Conservation (phyloP, 768 basidiomycete species). For the Pisolithus microcarpus region DNA sequence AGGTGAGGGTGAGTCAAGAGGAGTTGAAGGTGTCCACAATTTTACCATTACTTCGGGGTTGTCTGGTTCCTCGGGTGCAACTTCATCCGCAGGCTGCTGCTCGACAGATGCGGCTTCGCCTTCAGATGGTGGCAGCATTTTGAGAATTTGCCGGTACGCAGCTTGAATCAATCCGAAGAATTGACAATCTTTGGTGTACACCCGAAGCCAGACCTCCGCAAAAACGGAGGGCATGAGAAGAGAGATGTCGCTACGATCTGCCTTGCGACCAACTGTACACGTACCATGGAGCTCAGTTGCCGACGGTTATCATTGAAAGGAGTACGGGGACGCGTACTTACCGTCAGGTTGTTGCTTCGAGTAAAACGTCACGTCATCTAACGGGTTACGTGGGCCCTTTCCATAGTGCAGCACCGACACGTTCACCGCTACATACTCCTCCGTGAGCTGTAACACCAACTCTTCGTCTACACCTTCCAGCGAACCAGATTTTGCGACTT, state of each 20-base stretch:
- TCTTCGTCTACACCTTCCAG: slow-evolving; percentile 20
- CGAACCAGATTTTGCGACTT: slow-evolving; percentile 28
- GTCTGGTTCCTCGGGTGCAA: slow-evolving; percentile 2
- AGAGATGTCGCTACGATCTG: slow-evolving; percentile 54
- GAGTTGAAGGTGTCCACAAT: slow-evolving; percentile 28
- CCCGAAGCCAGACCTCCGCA: slow-evolving; percentile 59
- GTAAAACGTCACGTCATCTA: slow-evolving; percentile 67
- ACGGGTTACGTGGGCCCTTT: slow-evolving; percentile 61
- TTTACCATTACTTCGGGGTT: slow-evolving; percentile 2
- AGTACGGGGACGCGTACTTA: slow-evolving; percentile 24
- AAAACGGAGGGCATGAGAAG: slow-evolving; percentile 57
- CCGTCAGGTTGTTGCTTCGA: slow-evolving; percentile 55
- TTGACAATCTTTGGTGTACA: slow-evolving; percentile 58
- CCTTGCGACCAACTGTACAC: slow-evolving; percentile 35
- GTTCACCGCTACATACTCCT: slow-evolving; percentile 57
- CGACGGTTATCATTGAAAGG: background rate
- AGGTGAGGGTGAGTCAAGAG: slow-evolving; percentile 28
- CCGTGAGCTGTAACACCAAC: slow-evolving; percentile 30
- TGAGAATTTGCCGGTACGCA: slow-evolving; percentile 49
- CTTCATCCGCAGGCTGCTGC: slow-evolving; percentile 9
- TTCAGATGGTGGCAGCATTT: slow-evolving; percentile 8
- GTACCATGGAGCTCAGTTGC: background rate
- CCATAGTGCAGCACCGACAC: slow-evolving; percentile 68
- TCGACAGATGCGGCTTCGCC: background rate
- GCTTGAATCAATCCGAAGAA: slow-evolving; percentile 60